phyloP scores from a whole-genome alignment of 176 grass and related monocot genomes.

The Zizania latifolia region DNA sequence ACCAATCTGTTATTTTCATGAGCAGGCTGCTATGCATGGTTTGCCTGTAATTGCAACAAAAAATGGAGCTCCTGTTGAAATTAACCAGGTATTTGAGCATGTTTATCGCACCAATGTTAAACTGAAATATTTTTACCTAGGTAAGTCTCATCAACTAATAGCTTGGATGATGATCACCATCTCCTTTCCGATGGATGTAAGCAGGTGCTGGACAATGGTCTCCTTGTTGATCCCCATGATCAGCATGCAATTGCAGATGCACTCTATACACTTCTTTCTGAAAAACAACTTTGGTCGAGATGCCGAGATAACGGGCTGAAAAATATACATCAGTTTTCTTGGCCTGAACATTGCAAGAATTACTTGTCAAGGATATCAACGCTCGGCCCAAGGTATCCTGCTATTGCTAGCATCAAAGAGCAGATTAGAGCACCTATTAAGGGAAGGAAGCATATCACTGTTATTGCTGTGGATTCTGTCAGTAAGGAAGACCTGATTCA shows the following conservation, averaged over 20 bases:
- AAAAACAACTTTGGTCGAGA: conserved; percentile 64
- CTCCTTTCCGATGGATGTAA: conserved; percentile 18
- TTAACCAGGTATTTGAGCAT: conserved; percentile 41
- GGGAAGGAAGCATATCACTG: conserved; percentile 35
- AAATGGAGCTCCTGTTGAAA: conserved; percentile 75
- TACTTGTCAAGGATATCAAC: conserved; percentile 62
- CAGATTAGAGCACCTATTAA: conserved; percentile 24
- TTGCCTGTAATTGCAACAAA: conserved; percentile 76
- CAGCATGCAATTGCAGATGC: conserved; percentile 70
- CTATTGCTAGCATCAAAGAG: conserved; percentile 28
- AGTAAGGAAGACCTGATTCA: conserved; percentile 41
- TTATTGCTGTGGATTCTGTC: conserved; percentile 62
- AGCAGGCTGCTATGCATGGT: conserved; percentile 66
- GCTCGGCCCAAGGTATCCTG: conserved; percentile 35
- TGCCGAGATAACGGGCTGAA: conserved; percentile 61
- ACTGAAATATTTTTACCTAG: background rate
- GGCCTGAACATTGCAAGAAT: conserved; percentile 81
- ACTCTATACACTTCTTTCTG: conserved; percentile 60
- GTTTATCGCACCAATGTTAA: conserved; percentile 3
- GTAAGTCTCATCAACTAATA: background rate
- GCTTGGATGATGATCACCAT: background rate
- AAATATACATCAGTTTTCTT: conserved; percentile 75
- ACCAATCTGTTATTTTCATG: background rate
- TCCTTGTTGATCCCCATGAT: conserved; percentile 75
- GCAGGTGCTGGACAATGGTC: conserved; percentile 64